A percentile compares a stretch with the other conserved stretches of the same genome.
phyloP scores from a whole-genome alignment of 2,329 filamentous ascomycete species.

The Blastomyces emzantsi region DNA sequence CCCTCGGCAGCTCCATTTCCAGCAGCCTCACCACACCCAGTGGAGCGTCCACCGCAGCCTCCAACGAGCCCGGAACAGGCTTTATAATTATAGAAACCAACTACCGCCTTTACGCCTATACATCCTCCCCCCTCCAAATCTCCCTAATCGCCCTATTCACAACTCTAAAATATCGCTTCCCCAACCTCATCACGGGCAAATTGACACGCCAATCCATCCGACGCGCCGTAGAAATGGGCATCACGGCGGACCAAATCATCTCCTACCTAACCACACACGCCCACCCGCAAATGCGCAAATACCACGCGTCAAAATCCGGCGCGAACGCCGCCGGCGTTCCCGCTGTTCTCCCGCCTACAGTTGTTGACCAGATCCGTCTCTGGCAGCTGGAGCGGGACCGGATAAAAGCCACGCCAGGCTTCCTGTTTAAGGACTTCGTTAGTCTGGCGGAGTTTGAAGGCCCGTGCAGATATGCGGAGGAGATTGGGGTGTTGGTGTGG shows the following conservation, averaged over 20 bases:
- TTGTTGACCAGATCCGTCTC: slow-evolving; percentile 92
- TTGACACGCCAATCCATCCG: slow-evolving; percentile 83
- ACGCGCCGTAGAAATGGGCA: slow-evolving; percentile 77
- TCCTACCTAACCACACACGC: slow-evolving; percentile 86
- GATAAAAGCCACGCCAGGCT: slow-evolving; percentile 75
- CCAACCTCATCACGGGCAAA: slow-evolving; percentile 87
- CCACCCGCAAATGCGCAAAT: slow-evolving; percentile 82
- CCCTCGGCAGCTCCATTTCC: slow-evolving; percentile 61
- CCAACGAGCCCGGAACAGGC: slow-evolving; percentile 41
- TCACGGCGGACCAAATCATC: slow-evolving; percentile 92
- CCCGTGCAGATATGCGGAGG: slow-evolving; percentile 60
- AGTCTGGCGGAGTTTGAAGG: slow-evolving; percentile 54
- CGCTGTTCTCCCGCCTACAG: slow-evolving; percentile 74
- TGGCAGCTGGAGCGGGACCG: slow-evolving; percentile 98
- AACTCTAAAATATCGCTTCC: slow-evolving; percentile 80
- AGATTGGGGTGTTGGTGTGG: slow-evolving; percentile 85
- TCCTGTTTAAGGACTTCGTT: slow-evolving; percentile 82
- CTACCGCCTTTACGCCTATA: slow-evolving; percentile 96
- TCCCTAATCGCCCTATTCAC: slow-evolving; percentile 86
- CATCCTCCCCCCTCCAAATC: slow-evolving; percentile 85
- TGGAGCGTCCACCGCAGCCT: slow-evolving; percentile 26
- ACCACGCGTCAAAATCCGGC: slow-evolving; percentile 32
- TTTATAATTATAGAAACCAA: slow-evolving; percentile 98
- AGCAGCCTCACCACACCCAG: slow-evolving; percentile 46
- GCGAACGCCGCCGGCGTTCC: slow-evolving; percentile 33